phyloP scores from a whole-genome alignment of 202 grass and related monocot species.

The Bolboschoenoplectus hybrid region DNA sequence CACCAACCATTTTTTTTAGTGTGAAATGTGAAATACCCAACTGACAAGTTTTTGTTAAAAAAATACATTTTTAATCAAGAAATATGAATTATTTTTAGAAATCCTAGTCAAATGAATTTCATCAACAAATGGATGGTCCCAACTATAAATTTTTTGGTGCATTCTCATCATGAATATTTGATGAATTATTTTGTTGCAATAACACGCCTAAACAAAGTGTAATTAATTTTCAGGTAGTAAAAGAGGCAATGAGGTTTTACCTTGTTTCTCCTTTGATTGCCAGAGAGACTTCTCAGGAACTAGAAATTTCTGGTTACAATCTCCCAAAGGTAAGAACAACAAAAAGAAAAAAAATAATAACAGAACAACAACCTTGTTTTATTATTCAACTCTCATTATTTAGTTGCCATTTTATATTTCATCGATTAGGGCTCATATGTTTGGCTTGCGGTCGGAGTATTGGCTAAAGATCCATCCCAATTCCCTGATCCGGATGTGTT shows the following conservation, averaged over 20 bases:
- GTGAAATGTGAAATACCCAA: slow-evolving; percentile 1
- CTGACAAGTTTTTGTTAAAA: neutral
- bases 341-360: neutral
- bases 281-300: slow-evolving; percentile 76
- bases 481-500: slow-evolving; percentile 85
- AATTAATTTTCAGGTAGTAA: slow-evolving; percentile 56
- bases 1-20: neutral
- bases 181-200: neutral
- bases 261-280: slow-evolving; percentile 85
- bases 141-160: neutral
- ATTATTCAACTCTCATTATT: neutral
- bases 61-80: neutral
- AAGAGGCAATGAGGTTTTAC: slow-evolving; percentile 88
- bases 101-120: slow-evolving; percentile 2
- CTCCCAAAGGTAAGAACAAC: slow-evolving; percentile 65
- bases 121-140: slow-evolving; percentile 23
- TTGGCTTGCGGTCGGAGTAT: slow-evolving; percentile 84
- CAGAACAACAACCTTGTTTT: neutral
- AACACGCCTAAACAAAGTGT: neutral
- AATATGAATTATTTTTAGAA: neutral
- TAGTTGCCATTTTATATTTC: neutral
- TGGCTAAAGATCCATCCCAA: slow-evolving; percentile 73
- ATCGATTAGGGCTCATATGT: slow-evolving; percentile 65
- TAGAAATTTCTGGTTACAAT: slow-evolving; percentile 68
- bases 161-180: neutral